Conservation (phyloP, 2,329 filamentous ascomycete species). For the Canariomyces notabilis region DNA sequence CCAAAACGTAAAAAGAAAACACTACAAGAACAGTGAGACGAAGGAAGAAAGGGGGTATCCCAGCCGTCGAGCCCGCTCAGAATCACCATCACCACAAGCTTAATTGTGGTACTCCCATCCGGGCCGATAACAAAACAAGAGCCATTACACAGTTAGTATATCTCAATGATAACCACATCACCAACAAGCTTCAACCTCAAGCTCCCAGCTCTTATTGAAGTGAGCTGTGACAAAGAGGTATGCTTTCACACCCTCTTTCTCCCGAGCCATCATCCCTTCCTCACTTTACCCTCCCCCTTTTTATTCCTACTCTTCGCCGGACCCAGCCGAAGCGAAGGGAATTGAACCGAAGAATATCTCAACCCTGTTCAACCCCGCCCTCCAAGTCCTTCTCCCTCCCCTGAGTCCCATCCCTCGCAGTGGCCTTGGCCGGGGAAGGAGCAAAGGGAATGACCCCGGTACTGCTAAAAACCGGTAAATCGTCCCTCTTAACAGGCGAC, state of each 20-base stretch:
- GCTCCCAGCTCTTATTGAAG: no score
- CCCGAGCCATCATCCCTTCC: no score
- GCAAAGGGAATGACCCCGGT: slow-evolving; percentile 47
- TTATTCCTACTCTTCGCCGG: no score
- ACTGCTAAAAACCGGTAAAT: slow-evolving; percentile 37
- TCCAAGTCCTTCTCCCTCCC: not conserved
- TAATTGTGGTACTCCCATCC: not conserved
- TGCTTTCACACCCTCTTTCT: no score
- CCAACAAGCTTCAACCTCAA: no score
- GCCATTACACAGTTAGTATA: not conserved
- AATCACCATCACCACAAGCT: not conserved
- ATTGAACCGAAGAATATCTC: no score
- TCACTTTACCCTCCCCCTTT: no score
- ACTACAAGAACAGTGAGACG: not conserved
- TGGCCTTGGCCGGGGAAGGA: not conserved
- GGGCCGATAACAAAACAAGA: not conserved
- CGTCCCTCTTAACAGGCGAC: slow-evolving; percentile 33
- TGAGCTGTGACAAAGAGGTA: no score
- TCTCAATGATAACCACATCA: no score
- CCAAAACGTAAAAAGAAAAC: not conserved
- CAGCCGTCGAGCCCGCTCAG: not conserved
- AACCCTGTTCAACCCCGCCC: not conserved
- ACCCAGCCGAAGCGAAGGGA: no score
- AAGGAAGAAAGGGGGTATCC: not conserved
- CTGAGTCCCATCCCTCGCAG: not conserved